These are phyloP conservation scores for Elongisporangium undulatum DNA, from an alignment of 352 stramenopile species.

Conservation along the genomic window DNA sequence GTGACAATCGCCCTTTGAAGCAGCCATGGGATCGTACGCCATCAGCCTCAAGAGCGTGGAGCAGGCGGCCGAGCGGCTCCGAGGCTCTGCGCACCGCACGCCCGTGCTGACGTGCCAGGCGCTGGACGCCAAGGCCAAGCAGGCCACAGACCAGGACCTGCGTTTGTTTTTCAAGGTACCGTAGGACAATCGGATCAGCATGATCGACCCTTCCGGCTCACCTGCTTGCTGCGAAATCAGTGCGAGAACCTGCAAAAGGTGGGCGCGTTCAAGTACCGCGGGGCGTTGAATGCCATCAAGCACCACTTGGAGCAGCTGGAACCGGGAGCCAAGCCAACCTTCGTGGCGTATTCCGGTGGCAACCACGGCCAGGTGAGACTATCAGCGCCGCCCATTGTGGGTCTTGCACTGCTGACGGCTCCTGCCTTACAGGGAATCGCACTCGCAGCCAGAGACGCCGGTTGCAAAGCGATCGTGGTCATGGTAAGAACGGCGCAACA, in stretches of 20 bases:
- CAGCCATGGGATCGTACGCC: conserved; percentile 20
- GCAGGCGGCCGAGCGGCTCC: conserved; percentile 43
- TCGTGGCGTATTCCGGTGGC: conserved; percentile 89
- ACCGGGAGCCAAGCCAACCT: conserved; percentile 15
- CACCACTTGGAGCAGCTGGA: conserved; percentile 28
- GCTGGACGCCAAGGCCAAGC: conserved; percentile 39
- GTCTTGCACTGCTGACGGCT: too few relatives aligned
- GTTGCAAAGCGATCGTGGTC: conserved; percentile 75
- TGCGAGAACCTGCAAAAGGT: conserved; percentile 82
- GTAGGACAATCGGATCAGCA: not conserved
- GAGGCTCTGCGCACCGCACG: conserved; percentile 53
- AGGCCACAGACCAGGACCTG: conserved; percentile 8
- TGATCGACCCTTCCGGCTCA: not conserved
- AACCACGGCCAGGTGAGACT: conserved; percentile 88
- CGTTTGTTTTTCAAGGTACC: conserved; percentile 67
- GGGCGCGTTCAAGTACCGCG: conserved; percentile 84
- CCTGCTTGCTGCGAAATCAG: conserved; percentile 18
- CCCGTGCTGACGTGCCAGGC: conserved; percentile 55
- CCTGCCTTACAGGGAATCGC: conserved; percentile 33
- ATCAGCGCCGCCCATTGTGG: too few relatives aligned
- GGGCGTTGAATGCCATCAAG: conserved; percentile 66
- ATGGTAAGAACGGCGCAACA: conserved; percentile 56
- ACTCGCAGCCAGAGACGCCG: conserved; percentile 62
- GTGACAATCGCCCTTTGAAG: not conserved
- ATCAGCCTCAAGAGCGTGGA: conserved; percentile 59